Evolutionary conservation across 2,329 filamentous ascomycete genomes (phyloP).

Genomic region (Hymenoscyphus salicellus): DNA sequence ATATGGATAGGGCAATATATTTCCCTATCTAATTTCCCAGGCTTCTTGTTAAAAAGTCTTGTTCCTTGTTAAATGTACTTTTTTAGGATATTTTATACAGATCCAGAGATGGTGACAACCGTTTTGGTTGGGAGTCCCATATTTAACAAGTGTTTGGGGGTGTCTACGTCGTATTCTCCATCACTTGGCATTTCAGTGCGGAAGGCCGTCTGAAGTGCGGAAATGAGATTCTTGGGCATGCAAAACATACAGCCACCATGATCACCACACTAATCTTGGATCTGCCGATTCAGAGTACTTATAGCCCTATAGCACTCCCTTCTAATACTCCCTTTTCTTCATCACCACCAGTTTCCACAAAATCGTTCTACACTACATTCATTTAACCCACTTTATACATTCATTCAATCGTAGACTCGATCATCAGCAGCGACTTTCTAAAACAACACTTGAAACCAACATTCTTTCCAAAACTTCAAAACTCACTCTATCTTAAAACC

Average conservation of each 20-base stretch:
- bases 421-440: background rate
- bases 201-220: background rate
- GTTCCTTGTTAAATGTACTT: background rate
- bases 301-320: background rate
- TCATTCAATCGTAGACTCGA: background rate
- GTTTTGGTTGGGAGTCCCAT: background rate
- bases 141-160: background rate
- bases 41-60: background rate
- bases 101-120: background rate
- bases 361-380: background rate
- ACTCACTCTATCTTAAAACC: background rate
- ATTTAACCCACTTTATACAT: background rate
- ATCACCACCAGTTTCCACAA: too few species aligned
- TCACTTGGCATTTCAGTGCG: background rate
- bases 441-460: too few species aligned
- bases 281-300: background rate
- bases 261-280: background rate
- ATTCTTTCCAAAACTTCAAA: background rate
- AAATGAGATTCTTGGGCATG: background rate
- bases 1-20: too few species aligned
- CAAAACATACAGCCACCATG: background rate
- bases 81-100: background rate
- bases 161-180: background rate
- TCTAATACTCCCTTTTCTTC: background rate
- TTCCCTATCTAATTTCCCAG: too few species aligned